Evolutionary conservation across 2,329 filamentous ascomycete genomes (phyloP).

Genomic region (Phoma sp.): DNA sequence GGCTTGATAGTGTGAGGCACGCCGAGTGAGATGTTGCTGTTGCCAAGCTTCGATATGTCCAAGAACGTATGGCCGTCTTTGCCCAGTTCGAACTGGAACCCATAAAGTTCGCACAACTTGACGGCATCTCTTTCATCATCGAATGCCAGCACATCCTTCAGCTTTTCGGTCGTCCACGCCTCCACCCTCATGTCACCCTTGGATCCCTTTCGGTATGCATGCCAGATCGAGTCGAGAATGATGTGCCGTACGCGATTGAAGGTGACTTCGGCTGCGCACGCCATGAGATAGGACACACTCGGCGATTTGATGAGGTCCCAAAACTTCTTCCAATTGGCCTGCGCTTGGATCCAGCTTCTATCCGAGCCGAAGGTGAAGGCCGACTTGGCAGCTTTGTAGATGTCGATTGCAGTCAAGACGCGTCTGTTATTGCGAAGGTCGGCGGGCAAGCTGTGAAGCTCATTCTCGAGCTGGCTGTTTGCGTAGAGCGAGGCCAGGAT

Average conservation of each 20-base stretch:
- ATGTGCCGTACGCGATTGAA: constrained; percentile 65
- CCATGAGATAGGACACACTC: constrained; percentile 66
- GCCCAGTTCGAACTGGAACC: constrained; percentile 57
- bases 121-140: constrained; percentile 61
- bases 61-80: constrained; percentile 57
- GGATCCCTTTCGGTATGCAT: constrained; percentile 59
- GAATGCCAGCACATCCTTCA: constrained; percentile 61
- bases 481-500: constrained; percentile 52
- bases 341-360: constrained; percentile 60
- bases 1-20: constrained; percentile 43
- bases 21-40: constrained; percentile 25
- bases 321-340: constrained; percentile 64
- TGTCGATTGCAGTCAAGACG: constrained; percentile 62
- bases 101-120: constrained; percentile 60
- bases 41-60: constrained; percentile 57
- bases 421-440: constrained; percentile 58
- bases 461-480: constrained; percentile 59
- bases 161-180: constrained; percentile 62
- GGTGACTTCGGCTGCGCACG: constrained; percentile 67
- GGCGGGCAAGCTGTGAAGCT: constrained; percentile 61
- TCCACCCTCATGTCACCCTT: constrained; percentile 54
- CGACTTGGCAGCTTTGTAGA: constrained; percentile 63
- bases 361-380: constrained; percentile 58
- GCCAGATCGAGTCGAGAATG: constrained; percentile 62
- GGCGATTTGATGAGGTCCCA: constrained; percentile 63